Base-by-base conservation (phyloP, 768 basidiomycete species). In the Lactifluus volemus region DNA sequence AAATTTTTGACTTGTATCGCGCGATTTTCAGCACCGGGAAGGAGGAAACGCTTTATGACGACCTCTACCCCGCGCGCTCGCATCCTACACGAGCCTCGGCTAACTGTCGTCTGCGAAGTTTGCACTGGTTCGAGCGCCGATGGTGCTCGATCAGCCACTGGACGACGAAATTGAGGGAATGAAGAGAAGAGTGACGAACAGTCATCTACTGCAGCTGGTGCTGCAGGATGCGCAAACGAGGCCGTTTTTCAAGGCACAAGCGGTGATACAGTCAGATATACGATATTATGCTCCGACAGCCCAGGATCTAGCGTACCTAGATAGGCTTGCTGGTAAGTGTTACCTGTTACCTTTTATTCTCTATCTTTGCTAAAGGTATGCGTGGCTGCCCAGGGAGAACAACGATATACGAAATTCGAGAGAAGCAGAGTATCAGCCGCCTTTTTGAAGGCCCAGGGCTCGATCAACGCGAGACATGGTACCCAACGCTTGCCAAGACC, bases 211-310 rank as follows among this genome's bases (percentile, higher is more conserved):
- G n/a, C n/a, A n/a, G n/a, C n/a, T n/a, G 34, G 34, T 34, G 34
- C 34, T 34, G 34, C 9, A 34, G 34, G 34, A 34, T 34, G 34
- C 34, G 34, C 34, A 34, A 34, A 34, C 34, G 84, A 34, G 34
- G 34, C n/a, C n/a, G n/a, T 93, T 98, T 67, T 98, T 98, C 81
- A 89, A 97, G 70, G 95, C 95, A 6, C 95, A 98, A 73, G 82
- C 91, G 1, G 80, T 97, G 49, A 84, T 99, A 36, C 89, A 94
- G 68, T 81, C 83, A 25, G 25, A 2, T 2, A 25, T 25, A 25
- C 25, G 25, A 25, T 2, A 25, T 25, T 25, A 25, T 2, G 36
- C 88, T 71, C 78, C 92, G 0, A 88, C 83, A 63, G 73, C 78
- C 2, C 88, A 85, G 64, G 95, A 98, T 70, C 73, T 98, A 50